These are phyloP conservation scores for Globisporangium ultimum DNA, from an alignment of 352 stramenopile genomes.

Conservation along the genomic window DNA sequence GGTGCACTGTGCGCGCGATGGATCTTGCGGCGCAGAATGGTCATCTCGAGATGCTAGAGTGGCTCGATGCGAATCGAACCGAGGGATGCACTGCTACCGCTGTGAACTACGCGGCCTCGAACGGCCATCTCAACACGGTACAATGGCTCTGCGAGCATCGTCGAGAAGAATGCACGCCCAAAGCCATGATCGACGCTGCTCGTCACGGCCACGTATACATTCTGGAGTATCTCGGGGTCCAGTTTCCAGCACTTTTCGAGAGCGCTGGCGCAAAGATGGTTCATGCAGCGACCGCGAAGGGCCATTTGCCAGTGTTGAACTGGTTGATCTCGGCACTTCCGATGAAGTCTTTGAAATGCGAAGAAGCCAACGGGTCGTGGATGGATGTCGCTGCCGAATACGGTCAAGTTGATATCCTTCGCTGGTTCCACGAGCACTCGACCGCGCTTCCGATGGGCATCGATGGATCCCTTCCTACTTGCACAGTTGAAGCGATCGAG, in stretches of 20 bases:
- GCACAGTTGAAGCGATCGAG: slow-evolving; percentile 51
- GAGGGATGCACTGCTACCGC: slow-evolving; percentile 71
- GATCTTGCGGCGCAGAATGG: slow-evolving; percentile 62
- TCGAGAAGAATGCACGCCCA: slow-evolving; percentile 43
- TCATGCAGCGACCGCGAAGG: slow-evolving; percentile 56
- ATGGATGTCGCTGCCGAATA: slow-evolving; percentile 72
- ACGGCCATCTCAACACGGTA: slow-evolving; percentile 51
- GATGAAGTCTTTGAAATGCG: slow-evolving; percentile 67
- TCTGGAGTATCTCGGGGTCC: slow-evolving; percentile 44
- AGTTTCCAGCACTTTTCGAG: slow-evolving; percentile 49
- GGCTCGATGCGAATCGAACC: slow-evolving; percentile 57
- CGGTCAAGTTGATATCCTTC: slow-evolving; percentile 57
- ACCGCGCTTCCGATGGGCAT: slow-evolving; percentile 52
- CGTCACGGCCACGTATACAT: slow-evolving; percentile 53
- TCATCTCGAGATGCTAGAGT: slow-evolving; percentile 55
- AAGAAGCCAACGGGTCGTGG: slow-evolving; percentile 56
- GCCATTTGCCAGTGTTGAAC: slow-evolving; percentile 47
- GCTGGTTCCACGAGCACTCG: slow-evolving; percentile 65
- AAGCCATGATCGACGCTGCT: slow-evolving; percentile 57
- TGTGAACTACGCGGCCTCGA: slow-evolving; percentile 54
- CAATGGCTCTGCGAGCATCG: slow-evolving; percentile 55
- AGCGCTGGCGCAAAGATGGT: slow-evolving; percentile 56
- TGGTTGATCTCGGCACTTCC: slow-evolving; percentile 59
- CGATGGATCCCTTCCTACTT: slow-evolving; percentile 43
- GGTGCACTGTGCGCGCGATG: slow-evolving; percentile 58